Evolutionary conservation across 441 rosid species (phyloP), one percentile per base, ranked within the genome.

Genomic region (Lepidium campestre): DNA sequence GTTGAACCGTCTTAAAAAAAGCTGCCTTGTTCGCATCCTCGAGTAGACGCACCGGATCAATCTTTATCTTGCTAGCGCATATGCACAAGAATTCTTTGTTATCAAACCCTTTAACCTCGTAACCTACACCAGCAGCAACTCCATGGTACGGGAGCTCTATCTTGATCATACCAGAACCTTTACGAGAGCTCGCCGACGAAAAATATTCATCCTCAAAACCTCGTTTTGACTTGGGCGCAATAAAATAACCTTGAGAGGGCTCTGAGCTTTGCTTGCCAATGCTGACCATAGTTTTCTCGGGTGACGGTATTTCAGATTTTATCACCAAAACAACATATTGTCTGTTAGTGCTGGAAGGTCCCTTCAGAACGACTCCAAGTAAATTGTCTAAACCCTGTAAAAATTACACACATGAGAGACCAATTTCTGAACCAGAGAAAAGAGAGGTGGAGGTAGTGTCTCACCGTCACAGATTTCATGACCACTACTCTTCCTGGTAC

Each of bases 171-270:
- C 81, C 90, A 3, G 91, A 62, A 57, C 92, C 84, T 84, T 86
- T 94, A 42, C 98, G 94, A 36, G 88, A 48, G 71, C 76, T 67
- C 15, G 54, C 44, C 62, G 80, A 68, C 5, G 80, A 65, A 48
- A 44, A 64, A 70, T 71, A 89, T n/a, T 89, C 98, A 15, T 87
- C 86, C 6, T 81, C 88, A 53, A 76, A 53, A 69, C 81, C 65
- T 65, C 98, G 96, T 74, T 84, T 84, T 53, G 91, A 72, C 78
- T 94, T 94, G 72, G 99, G 99, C 27, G 79, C 65, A 71, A 94
- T 77, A 70, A 77, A 57, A 73, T 71, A 81, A 73, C 89, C 96
- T 67, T 83, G 75, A 40, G 81, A 70, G 54, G 80, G 80, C 15
- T 78, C 82, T 17, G 78, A 80, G 77, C 75, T 71, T 73, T 71